Percentiles rank a stretch among this genome's conserved stretches.
Evolutionary conservation across 2,329 filamentous ascomycete species (phyloP).

Genomic region (Alternaria longipes): DNA sequence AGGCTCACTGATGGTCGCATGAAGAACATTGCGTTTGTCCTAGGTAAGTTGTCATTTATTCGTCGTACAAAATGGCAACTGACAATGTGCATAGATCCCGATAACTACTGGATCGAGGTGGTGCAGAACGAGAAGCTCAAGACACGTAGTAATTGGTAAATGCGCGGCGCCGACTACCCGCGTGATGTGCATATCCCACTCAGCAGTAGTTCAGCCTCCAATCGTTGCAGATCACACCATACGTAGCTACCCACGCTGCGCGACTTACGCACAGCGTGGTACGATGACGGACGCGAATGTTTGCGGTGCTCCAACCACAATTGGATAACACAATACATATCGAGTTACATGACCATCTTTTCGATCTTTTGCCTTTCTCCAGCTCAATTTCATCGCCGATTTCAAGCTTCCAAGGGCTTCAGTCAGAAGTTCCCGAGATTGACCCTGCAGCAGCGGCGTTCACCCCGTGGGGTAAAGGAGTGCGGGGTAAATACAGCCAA

Average conservation of each 20-base stretch:
- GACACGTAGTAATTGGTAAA: slow-evolving; percentile 52
- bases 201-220: slow-evolving; percentile 20
- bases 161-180: slow-evolving; percentile 13
- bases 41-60: slow-evolving; percentile 59
- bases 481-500: slow-evolving; percentile 46
- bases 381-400: background rate
- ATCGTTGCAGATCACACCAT: slow-evolving; percentile 22
- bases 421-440: background rate
- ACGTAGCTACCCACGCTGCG: slow-evolving; percentile 11
- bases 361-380: background rate
- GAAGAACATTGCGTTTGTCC: slow-evolving; percentile 91
- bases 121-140: slow-evolving; percentile 80
- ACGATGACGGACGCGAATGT: background rate
- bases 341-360: background rate
- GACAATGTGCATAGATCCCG: slow-evolving; percentile 63
- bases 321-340: background rate
- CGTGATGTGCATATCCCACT: slow-evolving; percentile 25
- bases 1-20: slow-evolving; percentile 87
- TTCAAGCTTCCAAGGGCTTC: background rate
- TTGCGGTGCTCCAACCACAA: background rate
- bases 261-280: slow-evolving; percentile 11
- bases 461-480: slow-evolving; percentile 35
- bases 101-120: slow-evolving; percentile 82
- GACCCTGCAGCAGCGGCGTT: slow-evolving; percentile 8
- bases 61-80: slow-evolving; percentile 14